Percentiles rank a stretch among this genome's conserved stretches.
Evolutionary conservation across 176 grass and related monocot species (phyloP).

Genomic region (Phoenix dactylifera): DNA sequence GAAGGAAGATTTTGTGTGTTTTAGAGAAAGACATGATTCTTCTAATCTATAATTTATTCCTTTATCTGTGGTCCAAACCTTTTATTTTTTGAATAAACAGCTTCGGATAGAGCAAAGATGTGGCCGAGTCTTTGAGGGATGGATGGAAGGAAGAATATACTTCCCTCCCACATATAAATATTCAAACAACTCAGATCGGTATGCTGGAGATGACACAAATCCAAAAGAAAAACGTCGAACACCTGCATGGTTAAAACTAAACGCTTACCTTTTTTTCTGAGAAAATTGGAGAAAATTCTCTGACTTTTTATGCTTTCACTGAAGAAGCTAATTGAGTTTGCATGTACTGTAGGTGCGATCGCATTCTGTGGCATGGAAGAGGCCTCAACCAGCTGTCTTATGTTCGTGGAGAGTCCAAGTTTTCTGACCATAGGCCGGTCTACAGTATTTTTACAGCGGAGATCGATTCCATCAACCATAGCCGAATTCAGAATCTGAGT

Average conservation of each 20-base stretch:
- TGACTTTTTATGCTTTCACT: no score
- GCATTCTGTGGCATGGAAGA: conserved; percentile 84
- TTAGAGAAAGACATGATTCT: background rate
- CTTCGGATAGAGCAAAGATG: conserved; percentile 82
- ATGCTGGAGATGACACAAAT: conserved; percentile 78
- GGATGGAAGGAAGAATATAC: conserved; percentile 88
- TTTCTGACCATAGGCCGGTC: conserved; percentile 92
- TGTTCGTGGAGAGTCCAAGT: conserved; percentile 80
- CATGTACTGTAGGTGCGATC: conserved; percentile 59
- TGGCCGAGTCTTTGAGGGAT: conserved; percentile 74
- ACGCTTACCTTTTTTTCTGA: no score
- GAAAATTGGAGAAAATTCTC: no score
- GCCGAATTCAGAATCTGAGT: conserved; percentile 83
- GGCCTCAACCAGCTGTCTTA: conserved; percentile 83
- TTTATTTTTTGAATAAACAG: conserved; percentile 30
- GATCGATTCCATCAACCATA: conserved; percentile 89
- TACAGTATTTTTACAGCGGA: conserved; percentile 82
- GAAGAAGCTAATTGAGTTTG: no score
- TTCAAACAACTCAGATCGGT: conserved; percentile 92
- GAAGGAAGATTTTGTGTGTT: no score
- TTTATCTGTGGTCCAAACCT: conserved; percentile 1
- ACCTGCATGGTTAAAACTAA: conserved; percentile 62
- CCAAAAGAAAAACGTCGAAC: conserved; percentile 87
- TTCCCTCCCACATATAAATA: conserved; percentile 98
- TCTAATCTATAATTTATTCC: background rate